phyloP scores from a whole-genome alignment of 2,329 filamentous ascomycete genomes.

The Gremmenia infestans region DNA sequence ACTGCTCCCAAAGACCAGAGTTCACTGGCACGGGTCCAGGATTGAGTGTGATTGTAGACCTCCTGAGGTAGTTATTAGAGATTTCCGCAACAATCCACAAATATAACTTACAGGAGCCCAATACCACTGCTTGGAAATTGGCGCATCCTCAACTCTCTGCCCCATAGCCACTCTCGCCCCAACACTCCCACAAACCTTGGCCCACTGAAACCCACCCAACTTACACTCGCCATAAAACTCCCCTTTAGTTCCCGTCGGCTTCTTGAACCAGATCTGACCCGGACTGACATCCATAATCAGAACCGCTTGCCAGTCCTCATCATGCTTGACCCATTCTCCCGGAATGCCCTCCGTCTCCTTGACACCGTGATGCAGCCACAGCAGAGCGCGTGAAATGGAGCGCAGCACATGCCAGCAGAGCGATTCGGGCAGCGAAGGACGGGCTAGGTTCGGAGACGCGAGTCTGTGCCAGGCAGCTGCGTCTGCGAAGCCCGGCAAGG shows the following conservation, averaged over 20 bases:
- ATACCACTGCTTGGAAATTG: slow-evolving; percentile 18
- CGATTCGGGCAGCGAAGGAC: slow-evolving; percentile 41
- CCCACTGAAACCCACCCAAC: slow-evolving; percentile 44
- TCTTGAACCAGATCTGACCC: slow-evolving; percentile 46
- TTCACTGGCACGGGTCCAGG: slow-evolving; percentile 19
- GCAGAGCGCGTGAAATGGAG: slow-evolving; percentile 43
- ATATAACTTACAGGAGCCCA: slow-evolving; percentile 22
- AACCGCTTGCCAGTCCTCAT: slow-evolving; percentile 47
- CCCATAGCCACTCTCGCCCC: slow-evolving; percentile 14
- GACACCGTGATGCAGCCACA: slow-evolving; percentile 48
- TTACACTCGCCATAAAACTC: slow-evolving; percentile 52
- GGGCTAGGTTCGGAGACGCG: slow-evolving; percentile 22
- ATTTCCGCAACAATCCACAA: not conserved
- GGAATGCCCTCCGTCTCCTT: slow-evolving; percentile 23
- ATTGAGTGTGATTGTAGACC: slow-evolving; percentile 18
- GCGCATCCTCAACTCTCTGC: slow-evolving; percentile 10
- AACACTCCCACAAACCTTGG: slow-evolving; percentile 24
- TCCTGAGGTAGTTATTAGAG: slow-evolving; percentile 16
- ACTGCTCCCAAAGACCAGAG: slow-evolving; percentile 27
- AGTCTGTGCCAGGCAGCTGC: slow-evolving; percentile 20
- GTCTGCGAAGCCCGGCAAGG: slow-evolving; percentile 14
- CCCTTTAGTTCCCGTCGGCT: slow-evolving; percentile 35
- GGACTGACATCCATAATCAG: slow-evolving; percentile 45
- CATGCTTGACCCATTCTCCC: slow-evolving; percentile 23
- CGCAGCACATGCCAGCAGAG: slow-evolving; percentile 52